Evolutionary conservation across 2,329 filamentous ascomycete species (phyloP).

Genomic region (Stagonosporopsis cucurbitacearum): DNA sequence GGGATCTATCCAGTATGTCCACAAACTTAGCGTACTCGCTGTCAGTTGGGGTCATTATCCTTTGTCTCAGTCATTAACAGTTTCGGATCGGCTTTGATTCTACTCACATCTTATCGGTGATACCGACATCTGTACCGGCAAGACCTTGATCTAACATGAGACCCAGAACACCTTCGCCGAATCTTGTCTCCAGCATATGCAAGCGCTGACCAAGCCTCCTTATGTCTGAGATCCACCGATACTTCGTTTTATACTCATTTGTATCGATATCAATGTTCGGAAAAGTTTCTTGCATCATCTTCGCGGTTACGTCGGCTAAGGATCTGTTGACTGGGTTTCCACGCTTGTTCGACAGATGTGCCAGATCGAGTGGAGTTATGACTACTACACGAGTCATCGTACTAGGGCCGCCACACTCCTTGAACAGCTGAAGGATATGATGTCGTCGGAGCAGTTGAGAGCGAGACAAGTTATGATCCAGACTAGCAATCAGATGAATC

Average conservation of each 20-base stretch:
- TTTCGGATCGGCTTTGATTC: background rate
- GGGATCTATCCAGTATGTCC: background rate
- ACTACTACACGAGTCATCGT: background rate
- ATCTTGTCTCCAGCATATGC: background rate
- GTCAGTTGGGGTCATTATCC: background rate
- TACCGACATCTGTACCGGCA: background rate
- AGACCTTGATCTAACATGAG: background rate
- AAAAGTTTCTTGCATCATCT: background rate
- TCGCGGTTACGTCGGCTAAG: background rate
- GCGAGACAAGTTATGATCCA: background rate
- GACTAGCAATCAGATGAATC: background rate
- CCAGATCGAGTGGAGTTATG: background rate
- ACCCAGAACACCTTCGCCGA: background rate
- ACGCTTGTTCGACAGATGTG: background rate
- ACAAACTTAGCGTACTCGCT: background rate
- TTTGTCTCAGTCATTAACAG: background rate
- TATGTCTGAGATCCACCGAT: background rate
- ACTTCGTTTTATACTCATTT: background rate
- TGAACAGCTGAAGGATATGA: background rate
- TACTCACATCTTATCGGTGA: background rate
- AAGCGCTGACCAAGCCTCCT: background rate
- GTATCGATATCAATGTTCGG: background rate
- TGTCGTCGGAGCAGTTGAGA: background rate
- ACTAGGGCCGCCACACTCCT: background rate
- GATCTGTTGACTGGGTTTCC: background rate